Evolutionary conservation across 441 rosid genomes (phyloP).

Genomic region (Bruguiera hainesii): DNA sequence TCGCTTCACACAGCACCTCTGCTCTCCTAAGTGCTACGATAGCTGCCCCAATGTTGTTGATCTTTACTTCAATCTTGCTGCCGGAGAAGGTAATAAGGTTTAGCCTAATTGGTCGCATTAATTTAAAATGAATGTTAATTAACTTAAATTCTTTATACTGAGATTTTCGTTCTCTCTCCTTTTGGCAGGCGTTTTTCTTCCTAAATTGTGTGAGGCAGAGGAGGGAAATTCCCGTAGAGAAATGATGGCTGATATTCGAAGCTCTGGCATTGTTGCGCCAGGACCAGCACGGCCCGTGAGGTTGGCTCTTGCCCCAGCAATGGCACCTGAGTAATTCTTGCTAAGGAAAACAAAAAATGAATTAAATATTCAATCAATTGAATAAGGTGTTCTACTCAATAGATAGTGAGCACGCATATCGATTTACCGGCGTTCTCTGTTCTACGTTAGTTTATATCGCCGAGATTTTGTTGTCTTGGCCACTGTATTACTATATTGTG

Average conservation of each 20-base stretch:
- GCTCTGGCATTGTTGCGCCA: constrained; percentile 51
- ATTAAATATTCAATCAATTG: too few species aligned
- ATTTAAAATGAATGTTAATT: not conserved
- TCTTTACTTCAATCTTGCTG: constrained; percentile 84
- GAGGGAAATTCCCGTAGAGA: constrained; percentile 42
- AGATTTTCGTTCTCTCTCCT: not conserved
- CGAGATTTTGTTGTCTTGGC: too few species aligned
- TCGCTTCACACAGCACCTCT: constrained; percentile 50
- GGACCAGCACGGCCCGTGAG: constrained; percentile 28
- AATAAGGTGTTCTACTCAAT: too few species aligned
- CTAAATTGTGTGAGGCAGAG: constrained; percentile 57
- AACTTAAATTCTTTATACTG: not conserved
- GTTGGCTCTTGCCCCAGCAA: constrained; percentile 26
- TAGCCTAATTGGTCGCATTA: too few species aligned
- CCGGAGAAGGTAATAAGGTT: constrained; percentile 60
- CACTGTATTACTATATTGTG: too few species aligned
- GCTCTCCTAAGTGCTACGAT: constrained; percentile 66
- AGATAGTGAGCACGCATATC: too few species aligned
- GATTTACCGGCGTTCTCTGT: too few species aligned
- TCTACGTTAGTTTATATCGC: too few species aligned
- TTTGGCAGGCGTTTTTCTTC: constrained; percentile 64
- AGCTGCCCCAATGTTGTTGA: constrained; percentile 73
- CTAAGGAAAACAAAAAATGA: too few species aligned
- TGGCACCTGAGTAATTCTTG: constrained; percentile 29
- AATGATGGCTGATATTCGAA: constrained; percentile 46